phyloP scores from a whole-genome alignment of 2,329 filamentous ascomycete species.

The Fusarium protoensiforme region DNA sequence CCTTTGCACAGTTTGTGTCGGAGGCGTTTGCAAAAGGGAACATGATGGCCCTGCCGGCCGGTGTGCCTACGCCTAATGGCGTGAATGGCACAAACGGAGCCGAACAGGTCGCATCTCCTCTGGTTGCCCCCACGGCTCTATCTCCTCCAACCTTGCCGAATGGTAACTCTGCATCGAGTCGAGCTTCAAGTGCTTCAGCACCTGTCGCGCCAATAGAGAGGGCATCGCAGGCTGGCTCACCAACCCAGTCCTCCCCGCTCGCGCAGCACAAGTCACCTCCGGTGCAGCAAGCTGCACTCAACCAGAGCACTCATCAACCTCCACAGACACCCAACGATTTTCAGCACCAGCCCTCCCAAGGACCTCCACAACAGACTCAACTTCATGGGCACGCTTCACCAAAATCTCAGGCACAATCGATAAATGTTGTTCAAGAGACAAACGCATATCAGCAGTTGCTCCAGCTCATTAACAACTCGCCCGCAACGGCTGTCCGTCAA shows the following conservation, averaged over 20 bases:
- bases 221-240: background rate
- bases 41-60: slow-evolving; percentile 17
- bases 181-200: slow-evolving; percentile 16
- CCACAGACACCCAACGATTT: background rate
- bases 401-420: background rate
- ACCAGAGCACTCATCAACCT: slow-evolving; percentile 2
- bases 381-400: slow-evolving; percentile 2
- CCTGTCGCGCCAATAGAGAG: background rate
- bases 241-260: slow-evolving; percentile 3
- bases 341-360: background rate
- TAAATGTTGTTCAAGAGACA: slow-evolving; percentile 42
- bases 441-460: slow-evolving; percentile 38
- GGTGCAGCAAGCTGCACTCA: slow-evolving; percentile 1
- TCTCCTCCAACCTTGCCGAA: slow-evolving; percentile 13
- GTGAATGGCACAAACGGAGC: slow-evolving; percentile 15
- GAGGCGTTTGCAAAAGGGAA: background rate
- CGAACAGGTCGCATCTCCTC: background rate
- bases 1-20: slow-evolving; percentile 1
- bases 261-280: slow-evolving; percentile 18
- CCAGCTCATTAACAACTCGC: slow-evolving; percentile 51
- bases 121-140: slow-evolving; percentile 8
- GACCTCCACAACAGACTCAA: background rate
- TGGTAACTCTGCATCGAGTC: slow-evolving; percentile 12
- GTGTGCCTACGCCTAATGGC: slow-evolving; percentile 6
- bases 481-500: slow-evolving; percentile 59